Evolutionary conservation across 495 filamentous ascomycete species (phyloP), one percentile per base, ranked within the genome.

Genomic region (Aspergillus nanangensis): DNA sequence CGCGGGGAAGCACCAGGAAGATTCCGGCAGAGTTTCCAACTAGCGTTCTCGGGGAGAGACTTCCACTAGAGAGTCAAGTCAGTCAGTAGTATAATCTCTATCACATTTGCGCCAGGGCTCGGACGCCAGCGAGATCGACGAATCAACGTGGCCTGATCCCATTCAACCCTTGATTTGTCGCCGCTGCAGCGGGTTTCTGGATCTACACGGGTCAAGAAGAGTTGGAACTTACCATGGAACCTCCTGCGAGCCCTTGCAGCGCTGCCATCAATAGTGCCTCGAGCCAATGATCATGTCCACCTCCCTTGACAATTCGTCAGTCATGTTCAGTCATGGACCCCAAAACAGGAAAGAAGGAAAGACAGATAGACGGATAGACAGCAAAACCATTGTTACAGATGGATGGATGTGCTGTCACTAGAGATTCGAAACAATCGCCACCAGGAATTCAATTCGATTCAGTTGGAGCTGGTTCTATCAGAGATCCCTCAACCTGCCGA

Each of bases 141-240:
- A 69, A 68, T 69, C 51, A 69, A 38, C 25, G 22, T 38, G 21
- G 8, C 29, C 18, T 52, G 55, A 66, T 58, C 43, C 27, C 48
- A 52, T 48, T 59, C 55, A 40, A 52, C 51, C 48, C 55, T 61
- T 65, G 57, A 71, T 69, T 71, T 69, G 68, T 69, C 64, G 62
- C 62, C 64, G 41, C 35, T 23, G 34, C 55, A 51, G 42, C 61
- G 65, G 58, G n/a, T 52, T 50, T 52, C 42, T 46, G 50, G 61
- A 68, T 70, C 65, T 57, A 64, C 67, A 65, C 60, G 58, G 61
- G 63, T 48, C 47, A 43, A 58, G 55, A 53, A 57, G 13, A 37
- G 11, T 37, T 19, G n/a, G n/a, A n/a, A n/a, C n/a, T n/a, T n/a
- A n/a, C n/a, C n/a, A n/a, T n/a, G n/a, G n/a, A n/a, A n/a, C n/a